Percentiles rank a stretch among this genome's conserved stretches.
Conservation (phyloP, 2,329 filamentous ascomycete genomes). For the Colletotrichum chlorophyti region DNA sequence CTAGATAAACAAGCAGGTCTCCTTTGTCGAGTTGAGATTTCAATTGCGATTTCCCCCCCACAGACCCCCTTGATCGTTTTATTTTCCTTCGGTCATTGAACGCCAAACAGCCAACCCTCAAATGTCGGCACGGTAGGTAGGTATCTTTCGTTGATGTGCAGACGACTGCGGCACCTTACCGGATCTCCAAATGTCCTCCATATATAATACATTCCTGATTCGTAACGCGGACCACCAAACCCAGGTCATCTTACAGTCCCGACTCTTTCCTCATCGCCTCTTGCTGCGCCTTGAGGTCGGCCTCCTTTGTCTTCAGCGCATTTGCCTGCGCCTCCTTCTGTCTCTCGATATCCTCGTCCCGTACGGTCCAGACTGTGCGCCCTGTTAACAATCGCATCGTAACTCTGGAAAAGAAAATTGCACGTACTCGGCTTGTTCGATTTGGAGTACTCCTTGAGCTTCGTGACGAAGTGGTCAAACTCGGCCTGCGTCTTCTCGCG, state of each 20-base stretch:
- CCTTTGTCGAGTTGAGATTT: background rate
- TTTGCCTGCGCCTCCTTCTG: slow-evolving; percentile 45
- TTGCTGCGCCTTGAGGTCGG: slow-evolving; percentile 50
- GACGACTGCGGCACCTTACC: background rate
- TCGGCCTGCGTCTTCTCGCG: slow-evolving; percentile 80
- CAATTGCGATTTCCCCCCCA: no score
- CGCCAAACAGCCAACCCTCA: slow-evolving; percentile 15
- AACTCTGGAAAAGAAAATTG: background rate
- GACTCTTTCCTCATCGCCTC: slow-evolving; percentile 58
- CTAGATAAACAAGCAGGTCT: background rate
- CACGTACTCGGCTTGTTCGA: slow-evolving; percentile 87
- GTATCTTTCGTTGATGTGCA: slow-evolving; percentile 22
- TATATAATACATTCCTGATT: slow-evolving; percentile 2
- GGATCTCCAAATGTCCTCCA: background rate
- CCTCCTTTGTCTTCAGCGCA: slow-evolving; percentile 43
- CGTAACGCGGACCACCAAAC: background rate
- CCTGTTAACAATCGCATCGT: background rate
- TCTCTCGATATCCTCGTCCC: slow-evolving; percentile 54
- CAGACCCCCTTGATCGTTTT: background rate
- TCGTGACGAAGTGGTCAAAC: slow-evolving; percentile 85
- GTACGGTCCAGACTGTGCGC: slow-evolving; percentile 56
- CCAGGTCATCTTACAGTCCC: slow-evolving; percentile 42
- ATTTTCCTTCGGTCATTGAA: background rate
- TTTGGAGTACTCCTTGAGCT: slow-evolving; percentile 88
- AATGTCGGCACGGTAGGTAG: slow-evolving; percentile 15